These are phyloP conservation scores for Ettlia oleoabundans DNA, from an alignment of 139 green algal genomes.

Conservation along the genomic window DNA sequence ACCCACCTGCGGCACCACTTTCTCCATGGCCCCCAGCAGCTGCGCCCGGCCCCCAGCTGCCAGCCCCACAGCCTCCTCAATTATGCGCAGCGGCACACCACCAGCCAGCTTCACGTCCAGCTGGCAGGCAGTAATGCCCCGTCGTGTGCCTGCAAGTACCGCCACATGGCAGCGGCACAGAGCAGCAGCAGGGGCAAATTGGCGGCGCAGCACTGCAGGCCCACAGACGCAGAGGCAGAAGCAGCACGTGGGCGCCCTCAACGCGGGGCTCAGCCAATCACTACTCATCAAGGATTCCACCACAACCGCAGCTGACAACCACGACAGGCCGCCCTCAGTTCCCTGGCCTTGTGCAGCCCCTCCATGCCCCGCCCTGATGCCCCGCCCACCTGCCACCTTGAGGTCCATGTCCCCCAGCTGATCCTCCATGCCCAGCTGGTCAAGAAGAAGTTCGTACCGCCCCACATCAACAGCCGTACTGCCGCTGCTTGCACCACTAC, in stretches of 20 bases:
- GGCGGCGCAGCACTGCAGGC: not conserved
- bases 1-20: constrained; percentile 19
- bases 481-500: not conserved
- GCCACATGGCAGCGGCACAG: not conserved
- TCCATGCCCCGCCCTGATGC: not conserved
- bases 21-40: constrained; percentile 62
- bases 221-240: not conserved
- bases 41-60: constrained; percentile 37
- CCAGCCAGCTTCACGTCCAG: constrained; percentile 71
- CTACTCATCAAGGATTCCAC: not conserved
- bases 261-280: not conserved
- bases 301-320: not conserved
- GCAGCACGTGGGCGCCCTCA: not conserved
- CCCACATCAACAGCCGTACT: not conserved
- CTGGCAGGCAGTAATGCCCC: constrained; percentile 71
- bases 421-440: constrained; percentile 69
- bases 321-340: not conserved
- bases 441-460: constrained; percentile 56
- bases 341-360: not conserved
- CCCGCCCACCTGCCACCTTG: constrained; percentile 57
- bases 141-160: constrained; percentile 55
- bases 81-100: constrained; percentile 60
- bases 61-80: constrained; percentile 46
- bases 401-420: constrained; percentile 77
- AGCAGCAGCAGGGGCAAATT: not conserved